Evolutionary conservation across 2,329 filamentous ascomycete species (phyloP).

Genomic region (Aspergillus caelatus): DNA sequence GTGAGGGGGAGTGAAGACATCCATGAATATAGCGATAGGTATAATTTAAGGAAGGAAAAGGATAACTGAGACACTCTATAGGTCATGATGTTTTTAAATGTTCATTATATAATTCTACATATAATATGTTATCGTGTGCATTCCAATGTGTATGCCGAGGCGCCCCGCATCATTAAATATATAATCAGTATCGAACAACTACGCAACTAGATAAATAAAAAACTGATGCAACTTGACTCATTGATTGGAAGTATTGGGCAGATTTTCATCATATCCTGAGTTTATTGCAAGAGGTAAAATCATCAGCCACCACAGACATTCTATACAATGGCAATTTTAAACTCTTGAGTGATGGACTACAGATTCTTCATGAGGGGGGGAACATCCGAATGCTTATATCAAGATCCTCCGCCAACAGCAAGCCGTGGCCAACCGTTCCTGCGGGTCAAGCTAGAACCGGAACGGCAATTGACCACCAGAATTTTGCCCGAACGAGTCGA

Average conservation of each 20-base stretch:
- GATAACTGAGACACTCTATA: not conserved
- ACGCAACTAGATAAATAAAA: not conserved
- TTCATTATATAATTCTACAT: not conserved
- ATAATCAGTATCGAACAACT: not conserved
- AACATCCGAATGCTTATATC: not conserved
- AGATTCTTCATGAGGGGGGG: too few relatives aligned
- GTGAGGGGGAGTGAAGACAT: not conserved
- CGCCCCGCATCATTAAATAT: not conserved
- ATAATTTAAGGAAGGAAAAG: not conserved
- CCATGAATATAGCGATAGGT: not conserved
- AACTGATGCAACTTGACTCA: not conserved
- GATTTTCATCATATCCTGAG: not conserved
- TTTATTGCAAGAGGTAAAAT: not conserved
- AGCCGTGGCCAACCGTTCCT: not conserved
- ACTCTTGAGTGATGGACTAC: not conserved
- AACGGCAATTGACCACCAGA: constrained; percentile 12
- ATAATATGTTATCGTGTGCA: not conserved
- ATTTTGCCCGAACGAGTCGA: not conserved
- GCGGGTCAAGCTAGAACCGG: constrained; percentile 19
- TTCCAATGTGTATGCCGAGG: not conserved
- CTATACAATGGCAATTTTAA: not conserved
- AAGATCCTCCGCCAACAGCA: not conserved
- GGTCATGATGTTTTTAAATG: not conserved
- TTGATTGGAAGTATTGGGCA: not conserved
- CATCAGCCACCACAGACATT: not conserved